phyloP scores from a whole-genome alignment of 805 yeast genomes.

The Starmera dryadoides region DNA sequence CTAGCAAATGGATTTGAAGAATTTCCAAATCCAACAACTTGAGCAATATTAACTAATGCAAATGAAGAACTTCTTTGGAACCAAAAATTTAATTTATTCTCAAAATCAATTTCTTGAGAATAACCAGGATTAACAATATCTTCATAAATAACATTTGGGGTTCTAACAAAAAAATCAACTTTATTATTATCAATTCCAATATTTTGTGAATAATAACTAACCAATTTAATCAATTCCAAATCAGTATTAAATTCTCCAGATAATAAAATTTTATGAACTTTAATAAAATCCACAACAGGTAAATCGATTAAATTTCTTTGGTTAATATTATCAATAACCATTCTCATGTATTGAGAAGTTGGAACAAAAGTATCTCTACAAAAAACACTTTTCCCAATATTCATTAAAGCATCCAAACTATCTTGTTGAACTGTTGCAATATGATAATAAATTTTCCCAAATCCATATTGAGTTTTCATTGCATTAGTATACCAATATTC shows the following conservation, averaged over 20 bases:
- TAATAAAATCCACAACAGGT: slow-evolving; percentile 23
- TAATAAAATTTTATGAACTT: slow-evolving; percentile 18
- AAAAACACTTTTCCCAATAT: slow-evolving; percentile 70
- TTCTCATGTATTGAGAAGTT: slow-evolving; percentile 66
- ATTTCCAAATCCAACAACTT: slow-evolving; percentile 73
- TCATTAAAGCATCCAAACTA: slow-evolving; percentile 65
- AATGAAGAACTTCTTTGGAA: slow-evolving; percentile 69
- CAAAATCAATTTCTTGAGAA: slow-evolving; percentile 14
- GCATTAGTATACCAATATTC: slow-evolving; percentile 79
- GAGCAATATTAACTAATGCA: slow-evolving; percentile 70
- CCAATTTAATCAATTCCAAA: slow-evolving; percentile 47
- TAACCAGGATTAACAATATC: slow-evolving; percentile 8
- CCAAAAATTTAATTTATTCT: slow-evolving; percentile 50
- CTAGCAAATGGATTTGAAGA: slow-evolving; percentile 71
- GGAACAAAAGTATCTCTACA: slow-evolving; percentile 84
- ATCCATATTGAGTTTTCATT: slow-evolving; percentile 68
- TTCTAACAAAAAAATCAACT: slow-evolving; percentile 49
- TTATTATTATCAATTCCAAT: slow-evolving; percentile 64
- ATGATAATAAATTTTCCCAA: slow-evolving; percentile 82
- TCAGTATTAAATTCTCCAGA: slow-evolving; percentile 14
- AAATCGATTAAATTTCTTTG: slow-evolving; percentile 39
- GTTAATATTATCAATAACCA: slow-evolving; percentile 73
- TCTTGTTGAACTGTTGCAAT: slow-evolving; percentile 79
- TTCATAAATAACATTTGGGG: slow-evolving; percentile 30
- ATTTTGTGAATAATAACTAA: slow-evolving; percentile 56